Base-by-base conservation (phyloP, 2,329 filamentous ascomycete genomes). In the Plenodomus biglobosus region DNA sequence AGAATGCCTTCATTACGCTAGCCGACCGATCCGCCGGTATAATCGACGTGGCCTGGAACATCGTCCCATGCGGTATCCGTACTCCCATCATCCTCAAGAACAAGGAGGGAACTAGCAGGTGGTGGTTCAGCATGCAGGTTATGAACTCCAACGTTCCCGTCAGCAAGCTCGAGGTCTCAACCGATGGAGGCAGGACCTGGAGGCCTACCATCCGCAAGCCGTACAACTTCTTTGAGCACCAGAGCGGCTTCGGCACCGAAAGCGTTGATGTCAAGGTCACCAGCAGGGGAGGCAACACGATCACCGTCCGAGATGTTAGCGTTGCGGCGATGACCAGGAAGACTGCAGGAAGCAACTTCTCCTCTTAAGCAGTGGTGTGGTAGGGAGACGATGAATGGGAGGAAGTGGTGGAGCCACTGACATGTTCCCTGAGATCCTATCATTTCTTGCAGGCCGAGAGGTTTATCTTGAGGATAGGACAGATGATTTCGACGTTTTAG, bases 121-220 rank as follows among this genome's bases (percentile, higher is more conserved):
- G 76, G 66, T 82, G 80, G 79, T 83, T 83, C 71, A 76, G 75
- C 40, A 83, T 84, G 76, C 85, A 87, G 66, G 83, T 86, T 37
- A 75, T 85, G 59, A 86, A 86, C 69, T 72, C 80, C 59, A 85
- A 84, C 64, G 74, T 80, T 50, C 75, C 77, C 15, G 76, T 86
- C 35, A 59, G 73, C 44, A 76, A 72, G 53, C 74, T 87, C 19
- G 83, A 86, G 56, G 83, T 86, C 48, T 83, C 80, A 49, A 82
- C 76, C 16, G 79, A 87, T 59, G 76, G 80, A 10, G 84, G 84
- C 16, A 75, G 58, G 44, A 81, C 79, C 13, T 87, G 83, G 84
- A 66, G 78, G 66, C 41, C 64, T n/a, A 85, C 84, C 0, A 75
- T 71, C 2, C 75, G 84, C 40, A 67, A 75, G 46, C 68, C 73